Conservation (phyloP, 1,284 basidiomycete genomes). For the Ganoderma multipileum region DNA sequence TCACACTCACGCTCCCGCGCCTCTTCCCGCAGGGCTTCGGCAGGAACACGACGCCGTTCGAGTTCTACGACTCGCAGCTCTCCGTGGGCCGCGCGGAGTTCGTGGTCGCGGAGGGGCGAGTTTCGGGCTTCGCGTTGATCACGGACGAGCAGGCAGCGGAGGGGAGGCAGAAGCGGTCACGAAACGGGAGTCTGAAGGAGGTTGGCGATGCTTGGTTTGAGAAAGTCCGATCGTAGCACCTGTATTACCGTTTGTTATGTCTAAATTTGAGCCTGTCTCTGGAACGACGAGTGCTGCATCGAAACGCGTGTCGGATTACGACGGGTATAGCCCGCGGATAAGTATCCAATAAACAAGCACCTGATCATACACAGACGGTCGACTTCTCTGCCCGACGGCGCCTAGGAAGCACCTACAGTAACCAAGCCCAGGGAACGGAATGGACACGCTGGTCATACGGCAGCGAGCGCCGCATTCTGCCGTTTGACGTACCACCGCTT, state of each 20-base stretch:
- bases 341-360: neutral
- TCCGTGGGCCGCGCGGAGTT: conserved; percentile 27
- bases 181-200: conserved; percentile 5
- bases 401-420: neutral
- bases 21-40: conserved; percentile 40
- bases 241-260: neutral
- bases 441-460: neutral
- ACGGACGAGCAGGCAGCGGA: conserved; percentile 17
- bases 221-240: conserved; percentile 1
- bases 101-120: conserved; percentile 22
- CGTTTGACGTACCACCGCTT: conserved; percentile 29
- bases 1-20: conserved; percentile 26
- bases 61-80: conserved; percentile 26
- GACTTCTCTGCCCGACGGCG: neutral
- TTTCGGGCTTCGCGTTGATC: conserved; percentile 14
- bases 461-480: conserved; percentile 13
- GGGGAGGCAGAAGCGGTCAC: conserved; percentile 6
- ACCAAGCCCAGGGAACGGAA: neutral
- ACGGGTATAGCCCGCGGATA: neutral
- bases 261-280: neutral
- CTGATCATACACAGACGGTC: conserved; percentile 4
- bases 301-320: conserved; percentile 5
- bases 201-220: conserved; percentile 20
- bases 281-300: neutral
- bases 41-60: conserved; percentile 37